Conservation (phyloP, 169 alveolate species). For the Babesia sp. region DNA sequence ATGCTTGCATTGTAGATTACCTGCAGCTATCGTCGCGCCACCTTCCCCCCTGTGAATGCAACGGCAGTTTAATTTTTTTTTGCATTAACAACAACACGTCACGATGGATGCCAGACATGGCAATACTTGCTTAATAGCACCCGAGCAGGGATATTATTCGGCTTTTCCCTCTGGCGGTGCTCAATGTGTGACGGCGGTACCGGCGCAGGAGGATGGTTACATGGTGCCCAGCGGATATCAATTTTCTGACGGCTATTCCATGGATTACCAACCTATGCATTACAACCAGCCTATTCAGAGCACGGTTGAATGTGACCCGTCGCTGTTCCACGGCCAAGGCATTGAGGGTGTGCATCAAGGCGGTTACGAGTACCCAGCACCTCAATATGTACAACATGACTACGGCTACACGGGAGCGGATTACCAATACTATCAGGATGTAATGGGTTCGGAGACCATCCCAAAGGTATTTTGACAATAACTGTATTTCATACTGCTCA, state of each 20-base stretch:
- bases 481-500: background rate
- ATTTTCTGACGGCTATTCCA: constrained; percentile 64
- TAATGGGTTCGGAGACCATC: constrained; percentile 7
- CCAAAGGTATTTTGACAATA: constrained; percentile 1
- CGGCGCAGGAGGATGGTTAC: constrained; percentile 59
- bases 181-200: constrained; percentile 45
- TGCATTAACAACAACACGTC: background rate
- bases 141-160: constrained; percentile 48
- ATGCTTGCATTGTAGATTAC: background rate
- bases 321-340: background rate
- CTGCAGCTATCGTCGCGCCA: background rate
- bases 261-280: constrained; percentile 27
- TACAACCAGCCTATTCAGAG: constrained; percentile 1
- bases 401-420: constrained; percentile 9
- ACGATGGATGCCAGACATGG: constrained; percentile 12
- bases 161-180: background rate
- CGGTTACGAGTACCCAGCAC: constrained; percentile 18
- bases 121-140: constrained; percentile 47
- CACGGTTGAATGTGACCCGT: background rate
- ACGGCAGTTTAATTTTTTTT: background rate
- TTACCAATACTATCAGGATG: background rate
- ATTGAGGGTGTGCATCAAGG: background rate
- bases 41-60: background rate
- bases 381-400: constrained; percentile 7
- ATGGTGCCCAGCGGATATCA: constrained; percentile 41